Base-by-base conservation (phyloP, 2,329 filamentous ascomycete species). In the Coniochaeta sp. region DNA sequence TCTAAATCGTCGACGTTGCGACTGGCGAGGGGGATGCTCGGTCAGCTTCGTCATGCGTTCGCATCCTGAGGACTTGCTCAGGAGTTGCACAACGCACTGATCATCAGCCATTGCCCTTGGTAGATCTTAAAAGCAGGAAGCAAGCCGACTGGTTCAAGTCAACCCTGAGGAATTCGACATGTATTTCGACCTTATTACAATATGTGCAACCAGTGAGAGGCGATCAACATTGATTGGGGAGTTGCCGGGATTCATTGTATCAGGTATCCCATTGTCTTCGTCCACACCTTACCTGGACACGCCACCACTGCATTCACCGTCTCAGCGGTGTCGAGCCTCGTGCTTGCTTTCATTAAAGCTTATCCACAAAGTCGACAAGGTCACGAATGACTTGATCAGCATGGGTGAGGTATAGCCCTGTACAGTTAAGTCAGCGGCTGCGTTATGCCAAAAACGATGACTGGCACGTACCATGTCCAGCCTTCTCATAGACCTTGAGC, bases 401-500 rank as follows among this genome's bases (percentile, higher is more conserved):
- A 38, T 56, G 54, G 14, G 54, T 56, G 2, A 56, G 22, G 54
- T 56, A 56, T 16, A 56, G 12, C 3, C 54, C 28, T 56, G 11
- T 4, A 34, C 4, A n/a, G n/a, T n/a, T n/a, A 6, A 9, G 33
- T 56, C n/a, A 56, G 54, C 54, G 11, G 19, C 22, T n/a, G n/a
- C 43, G 6, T 24, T 16, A 47, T 9, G 34, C 3, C 6, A 17
- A 5, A 28, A 58, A 31, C 5, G 28, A 31, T 31, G 28, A n/a
- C 28, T 6, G 11, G 14, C 7, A 36, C 40, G 19, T 47, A 59
- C 57, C 52, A 54, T 61, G 60, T 16, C 60, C 60, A 16, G 26
- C 60, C 16, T 54, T 56, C 36, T 61, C 52, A 33, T 61, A 61
- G 12, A 44, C 47, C 52, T 59, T 59, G 7, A 59, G 38, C 47